phyloP scores from a whole-genome alignment of 345 rosid genomes.

The Eucalyptus viminalis region DNA sequence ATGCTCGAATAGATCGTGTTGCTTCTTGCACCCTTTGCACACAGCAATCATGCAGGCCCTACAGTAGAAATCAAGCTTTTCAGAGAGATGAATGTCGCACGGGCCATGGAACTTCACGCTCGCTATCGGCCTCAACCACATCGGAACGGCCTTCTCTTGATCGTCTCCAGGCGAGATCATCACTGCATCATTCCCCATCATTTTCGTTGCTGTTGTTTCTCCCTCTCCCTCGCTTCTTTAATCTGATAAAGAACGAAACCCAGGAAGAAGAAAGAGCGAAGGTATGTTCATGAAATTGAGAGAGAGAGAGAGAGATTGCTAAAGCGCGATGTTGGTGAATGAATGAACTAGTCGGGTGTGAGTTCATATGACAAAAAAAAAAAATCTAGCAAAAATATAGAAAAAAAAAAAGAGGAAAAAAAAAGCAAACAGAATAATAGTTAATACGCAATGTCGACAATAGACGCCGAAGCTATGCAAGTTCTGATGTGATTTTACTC shows the following conservation, averaged over 20 bases:
- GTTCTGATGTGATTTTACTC: too few species aligned
- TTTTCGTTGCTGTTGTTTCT: not conserved
- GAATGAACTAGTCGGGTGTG: too few species aligned
- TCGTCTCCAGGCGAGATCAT: not conserved
- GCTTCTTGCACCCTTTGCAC: not conserved
- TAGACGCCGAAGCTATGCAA: too few species aligned
- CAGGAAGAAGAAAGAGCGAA: too few species aligned
- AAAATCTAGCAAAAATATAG: too few species aligned
- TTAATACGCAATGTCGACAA: too few species aligned
- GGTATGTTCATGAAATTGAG: not conserved
- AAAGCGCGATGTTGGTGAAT: too few species aligned
- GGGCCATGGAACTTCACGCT: not conserved
- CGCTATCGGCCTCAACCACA: not conserved
- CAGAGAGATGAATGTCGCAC: not conserved
- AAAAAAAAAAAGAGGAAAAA: too few species aligned
- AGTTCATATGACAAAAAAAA: too few species aligned
- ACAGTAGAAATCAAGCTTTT: not conserved
- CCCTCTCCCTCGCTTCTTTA: too few species aligned
- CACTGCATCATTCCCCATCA: not conserved
- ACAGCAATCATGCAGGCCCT: not conserved
- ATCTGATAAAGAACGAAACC: too few species aligned
- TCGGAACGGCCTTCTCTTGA: not conserved
- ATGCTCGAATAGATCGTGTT: not conserved
- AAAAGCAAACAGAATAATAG: too few species aligned
- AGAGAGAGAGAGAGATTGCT: not conserved